These are phyloP conservation scores for Aegilops speltoides DNA, from an alignment of 176 grass and related monocot genomes.

Conservation along the genomic window DNA sequence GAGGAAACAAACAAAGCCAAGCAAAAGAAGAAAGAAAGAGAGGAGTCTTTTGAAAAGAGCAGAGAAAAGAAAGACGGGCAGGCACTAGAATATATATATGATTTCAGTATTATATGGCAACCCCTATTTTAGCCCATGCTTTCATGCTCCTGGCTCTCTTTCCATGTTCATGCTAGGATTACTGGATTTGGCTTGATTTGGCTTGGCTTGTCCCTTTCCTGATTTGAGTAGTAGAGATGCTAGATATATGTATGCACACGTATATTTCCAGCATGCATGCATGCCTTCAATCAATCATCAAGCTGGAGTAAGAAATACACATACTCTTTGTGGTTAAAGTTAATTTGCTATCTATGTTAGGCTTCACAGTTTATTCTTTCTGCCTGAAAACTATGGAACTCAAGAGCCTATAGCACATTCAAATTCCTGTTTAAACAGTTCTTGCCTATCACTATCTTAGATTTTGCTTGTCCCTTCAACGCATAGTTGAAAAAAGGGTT, in stretches of 20 bases:
- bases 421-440: conserved; percentile 36
- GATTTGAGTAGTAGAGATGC: not conserved
- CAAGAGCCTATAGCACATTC: conserved; percentile 24
- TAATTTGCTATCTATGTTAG: conserved; percentile 6
- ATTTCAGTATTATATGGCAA: conserved; percentile 21
- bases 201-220: conserved; percentile 27
- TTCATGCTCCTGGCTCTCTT: conserved; percentile 28
- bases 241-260: not conserved
- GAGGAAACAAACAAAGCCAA: conserved; percentile 34
- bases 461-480: conserved; percentile 25
- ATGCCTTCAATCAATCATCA: not conserved
- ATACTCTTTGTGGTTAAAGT: conserved; percentile 22
- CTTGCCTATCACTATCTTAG: conserved; percentile 23
- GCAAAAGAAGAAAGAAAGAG: conserved; percentile 37
- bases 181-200: conserved; percentile 35
- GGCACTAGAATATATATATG: conserved; percentile 21
- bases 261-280: not conserved
- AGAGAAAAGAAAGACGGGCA: conserved; percentile 10
- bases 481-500: conserved; percentile 20
- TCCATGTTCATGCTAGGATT: conserved; percentile 36
- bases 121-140: conserved; percentile 42
- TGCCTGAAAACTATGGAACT: not conserved
- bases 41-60: conserved; percentile 26
- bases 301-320: not conserved
- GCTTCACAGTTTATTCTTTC: conserved; percentile 8